Conservation (phyloP, 345 rosid genomes). For the Punica granatum region DNA sequence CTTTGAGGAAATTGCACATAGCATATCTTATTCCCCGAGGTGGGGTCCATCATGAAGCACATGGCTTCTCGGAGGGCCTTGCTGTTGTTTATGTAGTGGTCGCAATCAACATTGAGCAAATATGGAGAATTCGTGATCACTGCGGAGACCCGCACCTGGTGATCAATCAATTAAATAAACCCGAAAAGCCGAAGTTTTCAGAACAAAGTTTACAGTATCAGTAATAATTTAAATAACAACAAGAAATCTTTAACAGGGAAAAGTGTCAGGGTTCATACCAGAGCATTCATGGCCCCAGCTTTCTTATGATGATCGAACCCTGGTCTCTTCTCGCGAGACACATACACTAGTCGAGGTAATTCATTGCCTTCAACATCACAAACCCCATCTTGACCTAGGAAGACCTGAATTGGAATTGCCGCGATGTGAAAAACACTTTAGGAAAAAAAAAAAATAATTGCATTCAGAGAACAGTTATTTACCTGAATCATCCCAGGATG, state of each 20-base stretch:
- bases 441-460: neutral
- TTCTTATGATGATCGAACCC: constrained; percentile 92
- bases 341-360: constrained; percentile 73
- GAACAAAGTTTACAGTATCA: no score
- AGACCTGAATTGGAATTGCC: constrained; percentile 36
- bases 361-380: constrained; percentile 66
- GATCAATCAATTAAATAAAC: no score
- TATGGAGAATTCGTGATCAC: constrained; percentile 75
- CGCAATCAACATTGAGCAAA: constrained; percentile 73
- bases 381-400: constrained; percentile 72
- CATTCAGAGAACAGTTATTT: constrained; percentile 9
- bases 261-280: constrained; percentile 32
- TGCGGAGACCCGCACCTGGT: constrained; percentile 62
- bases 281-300: constrained; percentile 90
- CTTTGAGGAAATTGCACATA: constrained; percentile 86
- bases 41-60: constrained; percentile 92
- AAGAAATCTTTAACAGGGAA: no score
- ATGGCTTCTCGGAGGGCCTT: constrained; percentile 78
- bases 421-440: no score
- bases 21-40: constrained; percentile 63
- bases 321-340: constrained; percentile 93
- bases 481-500: constrained; percentile 99
- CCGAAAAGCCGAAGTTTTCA: no score
- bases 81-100: constrained; percentile 80
- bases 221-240: no score